Conservation (phyloP, 1,284 basidiomycete species). For the Ceratobasidium sp. region DNA sequence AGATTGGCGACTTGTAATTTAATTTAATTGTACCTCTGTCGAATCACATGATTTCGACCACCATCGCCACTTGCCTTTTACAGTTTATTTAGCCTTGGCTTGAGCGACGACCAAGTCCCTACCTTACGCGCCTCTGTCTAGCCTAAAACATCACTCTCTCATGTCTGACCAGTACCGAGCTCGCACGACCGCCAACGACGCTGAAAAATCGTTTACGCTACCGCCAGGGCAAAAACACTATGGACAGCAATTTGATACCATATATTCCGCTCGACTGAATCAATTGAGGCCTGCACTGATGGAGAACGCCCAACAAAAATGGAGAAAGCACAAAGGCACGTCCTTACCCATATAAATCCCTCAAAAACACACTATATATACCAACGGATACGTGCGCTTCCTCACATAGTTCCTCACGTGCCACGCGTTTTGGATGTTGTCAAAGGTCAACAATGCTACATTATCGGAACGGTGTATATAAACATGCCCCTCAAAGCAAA, state of each 20-base stretch:
- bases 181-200: slow-evolving; percentile 15
- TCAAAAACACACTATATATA: background rate
- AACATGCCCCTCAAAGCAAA: slow-evolving; percentile 99
- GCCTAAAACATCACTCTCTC: background rate
- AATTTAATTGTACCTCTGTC: background rate
- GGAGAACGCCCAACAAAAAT: slow-evolving; percentile 4
- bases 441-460: slow-evolving; percentile 84
- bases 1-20: background rate
- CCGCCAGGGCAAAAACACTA: slow-evolving; percentile 4
- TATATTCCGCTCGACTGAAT: slow-evolving; percentile 24
- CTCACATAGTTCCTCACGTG: slow-evolving; percentile 55
- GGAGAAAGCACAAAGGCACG: slow-evolving; percentile 27
- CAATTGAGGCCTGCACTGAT: slow-evolving; percentile 13
- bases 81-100: no score
- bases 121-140: no score
- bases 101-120: no score
- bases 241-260: slow-evolving; percentile 28
- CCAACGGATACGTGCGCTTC: slow-evolving; percentile 3
- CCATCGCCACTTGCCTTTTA: no score
- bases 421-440: slow-evolving; percentile 88
- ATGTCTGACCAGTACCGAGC: slow-evolving; percentile 8
- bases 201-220: slow-evolving; percentile 14
- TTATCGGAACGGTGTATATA: slow-evolving; percentile 95
- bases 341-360: background rate
- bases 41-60: slow-evolving; percentile 3